A percentile compares a stretch with the other conserved stretches of the same genome.
phyloP scores from a whole-genome alignment of 2,329 filamentous ascomycete genomes.

The Arthrobotrys entomopaga region DNA sequence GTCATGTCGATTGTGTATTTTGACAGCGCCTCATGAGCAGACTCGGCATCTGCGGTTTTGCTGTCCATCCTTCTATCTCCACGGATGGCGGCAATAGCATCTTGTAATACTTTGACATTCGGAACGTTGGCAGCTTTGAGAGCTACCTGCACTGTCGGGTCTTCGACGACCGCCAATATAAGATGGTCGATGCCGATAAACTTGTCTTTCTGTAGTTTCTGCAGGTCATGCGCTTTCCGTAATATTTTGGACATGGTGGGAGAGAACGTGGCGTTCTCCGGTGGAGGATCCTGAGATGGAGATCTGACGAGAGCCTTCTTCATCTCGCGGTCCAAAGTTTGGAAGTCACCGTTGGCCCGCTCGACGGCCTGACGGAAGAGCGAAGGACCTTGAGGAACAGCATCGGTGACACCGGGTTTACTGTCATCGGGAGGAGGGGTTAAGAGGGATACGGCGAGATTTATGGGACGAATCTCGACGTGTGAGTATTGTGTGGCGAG shows the following conservation, averaged over 20 bases:
- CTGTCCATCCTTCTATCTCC: slow-evolving; percentile 94
- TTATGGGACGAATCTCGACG: slow-evolving; percentile 87
- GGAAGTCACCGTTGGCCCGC: slow-evolving; percentile 89
- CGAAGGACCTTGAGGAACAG: slow-evolving; percentile 66
- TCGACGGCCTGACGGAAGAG: slow-evolving; percentile 95
- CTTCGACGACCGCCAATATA: slow-evolving; percentile 84
- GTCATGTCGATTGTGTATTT: slow-evolving; percentile 99
- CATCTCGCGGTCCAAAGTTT: slow-evolving; percentile 84
- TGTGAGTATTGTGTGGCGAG: slow-evolving; percentile 91
- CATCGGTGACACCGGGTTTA: slow-evolving; percentile 49
- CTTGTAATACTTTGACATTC: slow-evolving; percentile 87
- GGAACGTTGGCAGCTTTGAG: slow-evolving; percentile 90
- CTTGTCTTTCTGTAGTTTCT: slow-evolving; percentile 96
- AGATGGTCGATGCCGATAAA: slow-evolving; percentile 95
- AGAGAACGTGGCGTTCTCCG: slow-evolving; percentile 84
- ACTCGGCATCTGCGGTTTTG: slow-evolving; percentile 90
- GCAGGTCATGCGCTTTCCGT: slow-evolving; percentile 84
- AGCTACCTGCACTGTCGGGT: slow-evolving; percentile 75
- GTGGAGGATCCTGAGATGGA: slow-evolving; percentile 93
- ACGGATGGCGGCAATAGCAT: slow-evolving; percentile 88
- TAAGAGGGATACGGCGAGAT: slow-evolving; percentile 84
- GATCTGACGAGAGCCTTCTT: slow-evolving; percentile 92
- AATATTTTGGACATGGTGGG: slow-evolving; percentile 84
- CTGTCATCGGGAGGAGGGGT: slow-evolving; percentile 71
- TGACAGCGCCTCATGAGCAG: slow-evolving; percentile 88